These are phyloP conservation scores for Oleoguttula mirabilis DNA, from an alignment of 495 filamentous ascomycete species.

Conservation along the genomic window DNA sequence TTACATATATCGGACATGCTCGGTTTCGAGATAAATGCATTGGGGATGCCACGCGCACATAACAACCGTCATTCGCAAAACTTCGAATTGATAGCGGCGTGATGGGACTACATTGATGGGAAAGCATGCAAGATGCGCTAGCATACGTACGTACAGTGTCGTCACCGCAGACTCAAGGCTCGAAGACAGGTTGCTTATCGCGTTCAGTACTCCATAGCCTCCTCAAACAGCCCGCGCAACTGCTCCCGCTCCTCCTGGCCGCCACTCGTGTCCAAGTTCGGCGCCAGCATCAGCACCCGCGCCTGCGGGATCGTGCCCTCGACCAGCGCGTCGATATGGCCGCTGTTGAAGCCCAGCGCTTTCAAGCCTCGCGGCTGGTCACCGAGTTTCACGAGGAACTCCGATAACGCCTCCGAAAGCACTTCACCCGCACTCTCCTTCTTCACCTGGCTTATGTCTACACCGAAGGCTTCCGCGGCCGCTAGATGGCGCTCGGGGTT, in stretches of 20 bases:
- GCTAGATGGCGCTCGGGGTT: slow-evolving; percentile 84
- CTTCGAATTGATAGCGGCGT: no score
- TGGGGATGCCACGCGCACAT: no score
- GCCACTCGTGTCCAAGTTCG: slow-evolving; percentile 54
- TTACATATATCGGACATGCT: no score
- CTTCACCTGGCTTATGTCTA: slow-evolving; percentile 77
- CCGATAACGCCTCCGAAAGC: slow-evolving; percentile 61
- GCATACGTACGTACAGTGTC: no score
- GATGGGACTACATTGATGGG: no score
- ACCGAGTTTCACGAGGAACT: slow-evolving; percentile 70
- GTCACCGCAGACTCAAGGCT: no score
- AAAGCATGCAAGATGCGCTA: no score
- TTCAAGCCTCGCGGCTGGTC: slow-evolving; percentile 84
- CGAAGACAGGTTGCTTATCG: no score
- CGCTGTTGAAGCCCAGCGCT: slow-evolving; percentile 61
- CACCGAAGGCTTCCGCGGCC: slow-evolving; percentile 82
- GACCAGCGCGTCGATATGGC: slow-evolving; percentile 68
- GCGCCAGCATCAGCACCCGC: slow-evolving; percentile 83
- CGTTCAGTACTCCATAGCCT: slow-evolving; percentile 50
- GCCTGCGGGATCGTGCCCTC: slow-evolving; percentile 90
- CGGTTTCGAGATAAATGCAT: no score
- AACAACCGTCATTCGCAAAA: no score
- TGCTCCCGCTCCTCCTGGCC: slow-evolving; percentile 56
- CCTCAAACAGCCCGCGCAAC: slow-evolving; percentile 50
- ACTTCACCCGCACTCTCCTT: slow-evolving; percentile 78